These are phyloP conservation scores for Fonsecaea nubica DNA, from an alignment of 2,329 filamentous ascomycete species.

Conservation along the genomic window DNA sequence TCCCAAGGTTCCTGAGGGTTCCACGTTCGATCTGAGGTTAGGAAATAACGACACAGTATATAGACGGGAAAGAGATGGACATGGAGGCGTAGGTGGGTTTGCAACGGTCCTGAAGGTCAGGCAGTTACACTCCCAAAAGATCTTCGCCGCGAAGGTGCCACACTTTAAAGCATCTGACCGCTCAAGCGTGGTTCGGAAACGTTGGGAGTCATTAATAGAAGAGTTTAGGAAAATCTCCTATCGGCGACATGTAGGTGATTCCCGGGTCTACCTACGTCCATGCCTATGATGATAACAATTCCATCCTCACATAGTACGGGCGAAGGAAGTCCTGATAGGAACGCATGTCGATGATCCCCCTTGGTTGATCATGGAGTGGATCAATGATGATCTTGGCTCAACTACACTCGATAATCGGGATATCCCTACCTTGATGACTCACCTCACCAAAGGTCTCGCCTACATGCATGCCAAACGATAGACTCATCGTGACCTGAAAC, in stretches of 20 bases:
- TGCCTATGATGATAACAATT: background rate
- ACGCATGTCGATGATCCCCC: background rate
- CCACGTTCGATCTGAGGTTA: background rate
- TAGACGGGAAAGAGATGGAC: background rate
- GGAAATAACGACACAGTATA: background rate
- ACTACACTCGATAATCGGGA: background rate
- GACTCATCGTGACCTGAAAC: background rate
- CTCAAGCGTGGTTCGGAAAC: background rate
- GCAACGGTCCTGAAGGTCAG: background rate
- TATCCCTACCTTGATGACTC: background rate
- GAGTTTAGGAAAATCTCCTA: background rate
- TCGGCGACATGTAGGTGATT: background rate
- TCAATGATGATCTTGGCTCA: background rate
- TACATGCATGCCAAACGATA: background rate
- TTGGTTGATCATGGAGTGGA: constrained; percentile 6
- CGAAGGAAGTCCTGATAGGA: background rate
- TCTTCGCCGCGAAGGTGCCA: constrained; percentile 5
- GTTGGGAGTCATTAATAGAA: background rate
- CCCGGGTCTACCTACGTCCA: background rate
- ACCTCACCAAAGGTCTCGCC: background rate
- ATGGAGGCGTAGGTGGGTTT: background rate
- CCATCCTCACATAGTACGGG: background rate
- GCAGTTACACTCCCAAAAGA: background rate
- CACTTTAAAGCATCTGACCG: background rate
- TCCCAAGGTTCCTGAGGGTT: background rate